Base-by-base conservation (phyloP, 768 basidiomycete species). In the Tylopilus sp. region DNA sequence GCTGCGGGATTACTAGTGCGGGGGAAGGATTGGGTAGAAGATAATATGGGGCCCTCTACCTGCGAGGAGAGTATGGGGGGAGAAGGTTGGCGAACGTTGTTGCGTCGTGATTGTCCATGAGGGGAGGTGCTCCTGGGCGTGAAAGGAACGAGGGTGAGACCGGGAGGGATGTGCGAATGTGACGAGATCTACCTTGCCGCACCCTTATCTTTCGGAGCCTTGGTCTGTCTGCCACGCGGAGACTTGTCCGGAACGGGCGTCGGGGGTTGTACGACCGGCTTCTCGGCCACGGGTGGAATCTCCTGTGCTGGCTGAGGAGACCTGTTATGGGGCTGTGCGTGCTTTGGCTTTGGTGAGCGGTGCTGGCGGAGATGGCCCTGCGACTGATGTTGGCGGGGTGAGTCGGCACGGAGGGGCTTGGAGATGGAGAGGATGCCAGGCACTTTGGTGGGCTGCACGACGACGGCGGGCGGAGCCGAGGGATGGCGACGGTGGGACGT, bases 351-450 rank as follows among this genome's bases (percentile, higher is more conserved):
- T 41, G 76, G 71, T 14, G 72, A 66, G 52, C 66, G 62, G 42
- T 69, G 70, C 24, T 70, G 61, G 13, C 73, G 69, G 22, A 71
- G 55, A 31, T 71, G 70, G 28, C 64, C 60, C 50, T 72, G 73
- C 25, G 70, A 65, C 0, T 67, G 73, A 47, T 73, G 72, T 25
- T 68, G 71, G 41, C 72, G 71, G 8, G 70, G 71, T 0, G 66
- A 56, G 7, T 67, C 63, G 44, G 67, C 63, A 31, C 71, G 71
- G 41, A 38, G 48, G 13, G 83, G 83, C 75, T 83, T 86, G 49
- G 85, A 81, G 45, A 90, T 76, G 44, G 83, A 79, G 47, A 90
- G 78, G 10, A 90, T 77, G 64, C 88, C 88, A 1, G 87, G 88
- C 0, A 82, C 87, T 50, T 78, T 78, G 13, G 88, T 87, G 4